Evolutionary conservation across 345 rosid species (phyloP), one percentile per base, ranked within the genome.

Genomic region (Lumnitzera littorea): DNA sequence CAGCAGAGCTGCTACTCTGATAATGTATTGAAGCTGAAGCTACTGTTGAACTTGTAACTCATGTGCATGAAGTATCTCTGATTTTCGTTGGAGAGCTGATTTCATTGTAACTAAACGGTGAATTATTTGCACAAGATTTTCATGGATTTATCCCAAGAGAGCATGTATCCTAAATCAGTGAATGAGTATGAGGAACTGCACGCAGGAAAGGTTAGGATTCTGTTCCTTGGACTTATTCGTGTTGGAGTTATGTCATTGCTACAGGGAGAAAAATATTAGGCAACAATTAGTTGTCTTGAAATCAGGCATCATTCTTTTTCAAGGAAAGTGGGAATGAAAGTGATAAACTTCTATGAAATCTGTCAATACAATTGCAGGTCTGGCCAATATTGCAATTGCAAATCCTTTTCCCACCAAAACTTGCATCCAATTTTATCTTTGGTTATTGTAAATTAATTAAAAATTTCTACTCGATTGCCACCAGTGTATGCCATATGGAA

Each of bases 271-370:
- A 10, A 54, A 49, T 14, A 23, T 49, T 60, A 13, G 58, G 23
- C 0, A 29, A 3, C 1, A 49, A 13, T 46, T 46, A 63, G 51
- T 46, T 46, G 36, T 48, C 51, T 55, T 15, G 48, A 55, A 53
- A 36, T 59, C 60, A 51, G 48, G 64, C 51, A 66, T 60, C 65
- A 59, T 41, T 48, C 58, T 41, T 49, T 58, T 57, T 24, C 29
- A 51, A 31, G 62, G 48, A 50, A 60, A 50, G 62, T 56, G n/a
- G 64, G 61, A 62, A 54, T 54, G 53, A 50, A 66, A 50, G 66
- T 60, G 78, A 51, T 63, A 52, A 84, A 80, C 78, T 29, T 75
- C 81, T 31, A 65, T 68, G 80, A 68, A 76, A 80, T 73, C 59
- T 70, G 74, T 63, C 73, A 72, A 67, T 23, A 62, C 75, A 61